Percentiles rank a stretch among this genome's conserved stretches.
Evolutionary conservation across 176 grass and related monocot species (phyloP).

Genomic region (Zea luxurians): DNA sequence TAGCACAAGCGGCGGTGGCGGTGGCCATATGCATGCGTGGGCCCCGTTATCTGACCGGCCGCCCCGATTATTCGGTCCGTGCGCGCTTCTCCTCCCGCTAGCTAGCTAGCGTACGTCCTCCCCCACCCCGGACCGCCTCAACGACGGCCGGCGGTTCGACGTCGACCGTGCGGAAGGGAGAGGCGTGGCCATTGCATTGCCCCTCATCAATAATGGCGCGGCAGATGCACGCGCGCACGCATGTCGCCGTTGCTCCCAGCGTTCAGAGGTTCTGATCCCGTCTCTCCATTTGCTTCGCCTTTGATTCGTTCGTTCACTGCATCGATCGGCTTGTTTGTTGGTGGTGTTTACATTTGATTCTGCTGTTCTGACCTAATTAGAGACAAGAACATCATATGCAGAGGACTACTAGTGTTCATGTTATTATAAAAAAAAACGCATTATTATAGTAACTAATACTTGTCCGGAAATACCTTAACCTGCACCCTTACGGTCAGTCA

Average conservation of each 20-base stretch:
- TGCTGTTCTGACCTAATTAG: background rate
- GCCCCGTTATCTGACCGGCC: background rate
- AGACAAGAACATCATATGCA: background rate
- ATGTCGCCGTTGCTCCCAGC: background rate
- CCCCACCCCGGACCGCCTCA: background rate
- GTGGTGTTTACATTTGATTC: background rate
- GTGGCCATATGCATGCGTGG: background rate
- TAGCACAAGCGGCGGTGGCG: constrained; percentile 24
- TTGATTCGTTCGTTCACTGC: background rate
- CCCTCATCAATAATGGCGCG: background rate
- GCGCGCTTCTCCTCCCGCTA: background rate
- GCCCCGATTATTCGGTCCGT: background rate
- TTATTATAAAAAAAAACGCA: background rate
- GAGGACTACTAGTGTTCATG: background rate
- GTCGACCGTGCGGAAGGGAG: constrained; percentile 40
- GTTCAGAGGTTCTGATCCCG: background rate
- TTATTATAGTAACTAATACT: background rate
- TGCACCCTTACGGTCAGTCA: too few relatives aligned
- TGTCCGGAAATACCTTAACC: background rate
- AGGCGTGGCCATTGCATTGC: background rate
- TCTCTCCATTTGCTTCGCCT: background rate
- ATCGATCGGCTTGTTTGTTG: background rate
- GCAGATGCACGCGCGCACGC: background rate
- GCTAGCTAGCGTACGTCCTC: background rate
- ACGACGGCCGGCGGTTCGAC: constrained; percentile 29